These are phyloP conservation scores for Xylaria longipes DNA, from an alignment of 495 filamentous ascomycete genomes.

Conservation along the genomic window DNA sequence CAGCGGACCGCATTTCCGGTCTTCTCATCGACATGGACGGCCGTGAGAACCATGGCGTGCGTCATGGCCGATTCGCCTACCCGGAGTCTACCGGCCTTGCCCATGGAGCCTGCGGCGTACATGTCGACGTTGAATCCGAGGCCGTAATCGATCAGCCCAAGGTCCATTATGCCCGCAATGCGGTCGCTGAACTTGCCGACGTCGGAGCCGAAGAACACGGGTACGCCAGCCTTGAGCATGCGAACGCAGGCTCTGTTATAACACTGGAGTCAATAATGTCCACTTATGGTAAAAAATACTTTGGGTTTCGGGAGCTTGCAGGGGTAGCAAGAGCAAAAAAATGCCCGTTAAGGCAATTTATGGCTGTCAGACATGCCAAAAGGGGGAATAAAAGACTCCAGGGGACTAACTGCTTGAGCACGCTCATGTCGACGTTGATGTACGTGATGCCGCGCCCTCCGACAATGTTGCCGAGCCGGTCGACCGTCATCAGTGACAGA, in stretches of 20 bases:
- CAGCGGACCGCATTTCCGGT: constrained; percentile 71
- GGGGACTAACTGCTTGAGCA: constrained; percentile 75
- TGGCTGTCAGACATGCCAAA: no score
- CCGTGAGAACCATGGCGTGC: constrained; percentile 90
- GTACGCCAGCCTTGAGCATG: constrained; percentile 76
- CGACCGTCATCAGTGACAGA: constrained; percentile 72
- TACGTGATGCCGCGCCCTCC: constrained; percentile 75
- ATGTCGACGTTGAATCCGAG: constrained; percentile 79
- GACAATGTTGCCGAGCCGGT: constrained; percentile 78
- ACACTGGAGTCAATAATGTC: no score
- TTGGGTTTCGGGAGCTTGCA: no score
- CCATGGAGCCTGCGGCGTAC: constrained; percentile 54
- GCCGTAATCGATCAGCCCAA: constrained; percentile 71
- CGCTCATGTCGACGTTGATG: constrained; percentile 77
- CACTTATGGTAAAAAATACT: no score
- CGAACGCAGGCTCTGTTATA: constrained; percentile 72
- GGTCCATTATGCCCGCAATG: constrained; percentile 75
- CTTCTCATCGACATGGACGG: constrained; percentile 68
- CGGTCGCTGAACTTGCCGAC: constrained; percentile 80
- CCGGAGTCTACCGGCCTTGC: constrained; percentile 72
- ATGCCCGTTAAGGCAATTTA: no score
- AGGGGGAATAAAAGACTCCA: no score
- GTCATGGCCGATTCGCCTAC: constrained; percentile 82
- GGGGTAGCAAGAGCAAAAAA: no score
- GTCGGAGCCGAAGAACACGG: constrained; percentile 88